A percentile compares a stretch with the other conserved stretches of the same genome.
Evolutionary conservation across 306 rosid species (phyloP).

Genomic region (Trifolium repens): DNA sequence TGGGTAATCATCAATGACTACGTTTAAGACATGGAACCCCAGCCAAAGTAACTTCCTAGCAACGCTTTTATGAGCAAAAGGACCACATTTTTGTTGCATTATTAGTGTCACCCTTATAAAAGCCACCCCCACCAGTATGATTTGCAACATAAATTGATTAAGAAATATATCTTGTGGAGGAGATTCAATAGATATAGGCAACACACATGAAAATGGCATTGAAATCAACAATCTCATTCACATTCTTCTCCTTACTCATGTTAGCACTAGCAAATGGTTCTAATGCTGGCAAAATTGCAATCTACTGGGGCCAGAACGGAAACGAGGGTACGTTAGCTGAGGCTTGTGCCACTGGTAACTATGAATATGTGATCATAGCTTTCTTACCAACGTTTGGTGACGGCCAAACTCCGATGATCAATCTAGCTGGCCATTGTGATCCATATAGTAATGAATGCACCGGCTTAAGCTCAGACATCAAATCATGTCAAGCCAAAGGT

Average conservation of each 20-base stretch:
- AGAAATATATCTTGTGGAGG: neutral
- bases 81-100: neutral
- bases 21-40: conserved; percentile 8
- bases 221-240: conserved; percentile 30
- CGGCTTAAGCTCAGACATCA: conserved; percentile 35
- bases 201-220: conserved; percentile 30
- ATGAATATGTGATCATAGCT: conserved; percentile 47
- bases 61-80: conserved; percentile 15
- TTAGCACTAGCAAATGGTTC: conserved; percentile 38
- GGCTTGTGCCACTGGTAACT: conserved; percentile 48
- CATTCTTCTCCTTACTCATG: conserved; percentile 32
- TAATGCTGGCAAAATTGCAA: conserved; percentile 42
- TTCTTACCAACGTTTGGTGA: conserved; percentile 48
- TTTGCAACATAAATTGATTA: neutral
- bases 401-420: conserved; percentile 47
- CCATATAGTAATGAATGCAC: conserved; percentile 48
- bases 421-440: conserved; percentile 50
- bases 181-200: conserved; percentile 8
- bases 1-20: conserved; percentile 26
- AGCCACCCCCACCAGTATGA: conserved; percentile 25
- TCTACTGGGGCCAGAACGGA: conserved; percentile 55
- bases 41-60: conserved; percentile 34
- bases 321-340: conserved; percentile 41
- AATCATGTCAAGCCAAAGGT: conserved; percentile 55
- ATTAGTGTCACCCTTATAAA: conserved; percentile 34